phyloP scores from a whole-genome alignment of 768 basidiomycete genomes.

The Scleroderma citrinum region DNA sequence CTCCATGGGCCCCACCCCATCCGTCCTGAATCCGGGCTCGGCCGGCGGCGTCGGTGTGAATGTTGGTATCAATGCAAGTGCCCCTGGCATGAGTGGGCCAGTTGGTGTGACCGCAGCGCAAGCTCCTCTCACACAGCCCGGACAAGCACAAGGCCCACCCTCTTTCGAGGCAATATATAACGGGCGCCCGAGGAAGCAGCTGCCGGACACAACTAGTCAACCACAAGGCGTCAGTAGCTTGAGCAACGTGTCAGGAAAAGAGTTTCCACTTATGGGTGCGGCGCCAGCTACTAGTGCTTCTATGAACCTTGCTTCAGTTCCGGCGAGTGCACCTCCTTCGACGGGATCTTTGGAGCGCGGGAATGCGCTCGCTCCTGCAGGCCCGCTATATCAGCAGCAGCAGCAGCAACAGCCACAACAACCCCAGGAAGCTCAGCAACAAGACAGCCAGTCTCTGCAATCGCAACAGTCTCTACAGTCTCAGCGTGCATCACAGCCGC shows the following conservation, averaged over 20 bases:
- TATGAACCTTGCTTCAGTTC: slow-evolving; percentile 48
- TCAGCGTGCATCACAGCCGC: background rate
- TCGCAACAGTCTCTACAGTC: slow-evolving; percentile 35
- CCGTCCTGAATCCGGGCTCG: slow-evolving; percentile 13
- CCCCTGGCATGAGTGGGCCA: background rate
- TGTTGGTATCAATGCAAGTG: background rate
- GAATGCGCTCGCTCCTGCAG: slow-evolving; percentile 30
- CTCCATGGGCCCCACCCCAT: slow-evolving; percentile 16
- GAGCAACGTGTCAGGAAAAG: slow-evolving; percentile 38
- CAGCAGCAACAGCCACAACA: slow-evolving; percentile 25
- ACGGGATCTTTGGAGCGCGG: slow-evolving; percentile 49
- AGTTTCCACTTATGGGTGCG: slow-evolving; percentile 60
- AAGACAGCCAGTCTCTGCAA: slow-evolving; percentile 34
- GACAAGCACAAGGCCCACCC: slow-evolving; percentile 26
- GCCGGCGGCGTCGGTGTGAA: slow-evolving; percentile 11
- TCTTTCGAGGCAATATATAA: slow-evolving; percentile 75
- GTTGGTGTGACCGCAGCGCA: slow-evolving; percentile 14
- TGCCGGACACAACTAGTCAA: slow-evolving; percentile 52
- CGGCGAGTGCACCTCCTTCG: slow-evolving; percentile 44
- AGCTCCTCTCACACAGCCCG: slow-evolving; percentile 8
- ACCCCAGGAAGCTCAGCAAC: slow-evolving; percentile 22
- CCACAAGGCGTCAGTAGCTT: slow-evolving; percentile 35
- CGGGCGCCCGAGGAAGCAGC: slow-evolving; percentile 73
- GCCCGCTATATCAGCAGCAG: slow-evolving; percentile 35
- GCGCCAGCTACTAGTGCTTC: slow-evolving; percentile 3